Evolutionary conservation across 169 alveolate genomes (phyloP), one percentile per base, ranked within the genome.

Genomic region (Theileria equi): DNA sequence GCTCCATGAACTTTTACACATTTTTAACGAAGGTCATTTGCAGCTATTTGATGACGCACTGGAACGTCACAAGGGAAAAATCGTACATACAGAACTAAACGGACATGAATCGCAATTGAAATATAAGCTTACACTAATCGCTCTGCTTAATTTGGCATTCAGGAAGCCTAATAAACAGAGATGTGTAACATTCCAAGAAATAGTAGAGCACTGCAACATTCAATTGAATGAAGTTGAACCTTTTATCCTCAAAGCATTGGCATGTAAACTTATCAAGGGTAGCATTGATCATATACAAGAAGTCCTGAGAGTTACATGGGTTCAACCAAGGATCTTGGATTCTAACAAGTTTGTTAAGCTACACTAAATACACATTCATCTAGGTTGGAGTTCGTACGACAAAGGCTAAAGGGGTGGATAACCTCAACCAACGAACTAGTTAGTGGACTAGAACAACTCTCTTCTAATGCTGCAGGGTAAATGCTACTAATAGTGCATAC

Each of bases 121-220:
- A 19, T 57, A 74, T 25, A 86, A 86, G 66, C 43, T 86, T 34
- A 86, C 90, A 7, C 64, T 86, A 7, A 73, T 86, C 13, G 87
- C 92, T 2, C 71, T 86, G 23, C 81, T 86, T 73, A 86, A 86
- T 71, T 48, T 86, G 69, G 92, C 90, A 5, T 86, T 86, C 71
- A 70, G 78, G 40, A 86, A 81, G 54, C 85, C 88, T 31, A 86
- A 79, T 47, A 82, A 86, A 52, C 88, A 86, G 74, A 48, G 89
- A 21, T 70, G 62, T 45, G 64, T 86, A 26, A 48, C 80, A 5
- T 86, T 86, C 82, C 58, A 50, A 45, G 92, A 86, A 40, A 86
- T 86, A 7, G 84, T 88, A 10, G 69, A 86, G 36, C 89, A 86
- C 63, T 86, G 92, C 29, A 73, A 57, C 34, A 70, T 86, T 34